Evolutionary conservation across 2,329 filamentous ascomycete species (phyloP), one percentile per base, ranked within the genome.

Genomic region (Penicillium sp.): DNA sequence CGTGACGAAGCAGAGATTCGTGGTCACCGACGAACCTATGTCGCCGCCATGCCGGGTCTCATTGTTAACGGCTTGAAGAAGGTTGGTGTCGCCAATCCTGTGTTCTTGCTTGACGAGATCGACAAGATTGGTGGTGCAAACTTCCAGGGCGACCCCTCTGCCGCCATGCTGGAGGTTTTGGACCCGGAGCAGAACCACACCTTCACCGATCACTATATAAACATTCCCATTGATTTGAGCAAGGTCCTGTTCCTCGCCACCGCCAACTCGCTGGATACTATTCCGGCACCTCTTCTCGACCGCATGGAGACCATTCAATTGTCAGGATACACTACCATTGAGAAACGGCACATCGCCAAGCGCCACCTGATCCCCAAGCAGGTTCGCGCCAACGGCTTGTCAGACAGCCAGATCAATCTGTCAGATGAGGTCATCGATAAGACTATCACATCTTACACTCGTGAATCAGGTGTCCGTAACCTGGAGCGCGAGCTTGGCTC

Each of bases 191-290:
- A 99, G 78, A 99, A 99, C 73, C 86, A 96, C 76, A 90, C 87
- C 10, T 99, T 99, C 78, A 91, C 88, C 34, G 95, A 99, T 73
- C 95, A 99, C 78, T 99, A 98, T 75, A 87, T 99, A 74, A 93
- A 93, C 70, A 92, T 97, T 63, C 94, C 95, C 0, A 91, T 98
- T 66, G 95, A 99, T 73, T 83, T 99, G 20, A 96, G 92, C 79
- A 97, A 96, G 78, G 91, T 99, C 22, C 84, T 99, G 11, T 99
- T 99, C 79, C 96, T 99, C 70, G 95, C 95, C 6, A 99, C 95
- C 0, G 95, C 95, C 48, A 99, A 99, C 78, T 92, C 86, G 10
- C 83, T 98, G 25, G 94, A 98, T 71, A 97, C 93, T 0, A 99
- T 99, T 55, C 93, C 95, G 2, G 83, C 92, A n/a, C 93, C 95